These are phyloP conservation scores for Urtica urens DNA, from an alignment of 306 rosid genomes.

Conservation along the genomic window DNA sequence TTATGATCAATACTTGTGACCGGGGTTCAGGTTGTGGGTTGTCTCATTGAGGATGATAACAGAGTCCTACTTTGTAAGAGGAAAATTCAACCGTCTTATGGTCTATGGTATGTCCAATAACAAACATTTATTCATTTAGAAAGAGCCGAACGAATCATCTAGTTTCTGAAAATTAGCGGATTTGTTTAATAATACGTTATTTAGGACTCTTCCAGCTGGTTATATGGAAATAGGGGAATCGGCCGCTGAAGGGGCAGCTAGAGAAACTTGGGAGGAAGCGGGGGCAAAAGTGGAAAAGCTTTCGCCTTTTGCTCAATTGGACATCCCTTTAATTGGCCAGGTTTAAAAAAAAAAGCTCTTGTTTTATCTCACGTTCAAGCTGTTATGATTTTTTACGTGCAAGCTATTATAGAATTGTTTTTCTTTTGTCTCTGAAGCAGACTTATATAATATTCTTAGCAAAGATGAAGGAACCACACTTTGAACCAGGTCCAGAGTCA, in stretches of 20 bases:
- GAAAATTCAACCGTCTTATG: conserved; percentile 85
- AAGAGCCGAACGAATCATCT: neutral
- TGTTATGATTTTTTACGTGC: conserved; percentile 15
- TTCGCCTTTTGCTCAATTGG: conserved; percentile 89
- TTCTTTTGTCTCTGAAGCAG: conserved; percentile 32
- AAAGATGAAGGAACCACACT: conserved; percentile 69
- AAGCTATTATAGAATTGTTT: neutral
- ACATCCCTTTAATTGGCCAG: conserved; percentile 90
- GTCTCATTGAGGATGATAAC: conserved; percentile 74
- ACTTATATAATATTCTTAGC: conserved; percentile 80
- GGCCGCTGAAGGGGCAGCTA: conserved; percentile 83
- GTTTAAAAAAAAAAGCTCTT: conserved; percentile 33
- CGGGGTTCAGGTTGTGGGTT: conserved; percentile 78
- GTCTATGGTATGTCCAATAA: conserved; percentile 65
- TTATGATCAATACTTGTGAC: too few relatives aligned
- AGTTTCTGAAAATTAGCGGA: conserved; percentile 14
- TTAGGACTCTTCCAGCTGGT: conserved; percentile 97
- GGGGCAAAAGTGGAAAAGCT: conserved; percentile 81
- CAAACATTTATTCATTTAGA: neutral
- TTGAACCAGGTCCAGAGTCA: conserved; percentile 96
- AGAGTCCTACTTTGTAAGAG: conserved; percentile 95
- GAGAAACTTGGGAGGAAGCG: conserved; percentile 98
- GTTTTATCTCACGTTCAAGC: conserved; percentile 6
- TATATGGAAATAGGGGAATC: conserved; percentile 94
- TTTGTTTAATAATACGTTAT: conserved; percentile 19